Conservation (phyloP, 2,329 filamentous ascomycete species). For the Trichothecium sympodiale region DNA sequence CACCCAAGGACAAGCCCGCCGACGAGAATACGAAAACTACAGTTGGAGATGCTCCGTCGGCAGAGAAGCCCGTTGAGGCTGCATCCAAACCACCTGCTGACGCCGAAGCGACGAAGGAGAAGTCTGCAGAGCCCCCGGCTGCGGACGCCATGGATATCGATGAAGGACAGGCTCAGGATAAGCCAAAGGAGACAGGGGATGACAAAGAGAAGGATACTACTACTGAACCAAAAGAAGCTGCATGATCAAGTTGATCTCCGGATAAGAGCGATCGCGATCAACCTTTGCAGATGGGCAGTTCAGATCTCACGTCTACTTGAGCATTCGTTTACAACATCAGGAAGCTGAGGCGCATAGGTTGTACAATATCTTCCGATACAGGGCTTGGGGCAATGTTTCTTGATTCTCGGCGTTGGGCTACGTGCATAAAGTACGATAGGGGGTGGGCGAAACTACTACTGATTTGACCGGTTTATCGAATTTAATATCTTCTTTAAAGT, state of each 20-base stretch:
- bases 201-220: neutral
- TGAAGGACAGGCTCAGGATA: conserved; percentile 3
- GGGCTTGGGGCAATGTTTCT: neutral
- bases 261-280: too few species aligned
- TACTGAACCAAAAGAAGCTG: neutral
- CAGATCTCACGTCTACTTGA: too few species aligned
- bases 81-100: conserved; percentile 10
- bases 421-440: too few species aligned
- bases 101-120: conserved; percentile 9
- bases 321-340: too few species aligned
- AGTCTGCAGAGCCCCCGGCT: conserved; percentile 6
- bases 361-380: neutral
- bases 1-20: conserved; percentile 12
- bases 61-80: conserved; percentile 9
- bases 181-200: conserved; percentile 3
- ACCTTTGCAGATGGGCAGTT: too few species aligned
- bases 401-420: too few species aligned
- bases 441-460: too few species aligned
- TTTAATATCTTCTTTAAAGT: too few species aligned
- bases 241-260: neutral
- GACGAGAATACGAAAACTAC: conserved; percentile 3
- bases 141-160: conserved; percentile 8
- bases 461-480: too few species aligned
- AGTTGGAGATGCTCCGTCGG: neutral
- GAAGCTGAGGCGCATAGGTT: too few species aligned